Conservation (phyloP, 768 basidiomycete genomes). For the Ephemerocybe angulata region DNA sequence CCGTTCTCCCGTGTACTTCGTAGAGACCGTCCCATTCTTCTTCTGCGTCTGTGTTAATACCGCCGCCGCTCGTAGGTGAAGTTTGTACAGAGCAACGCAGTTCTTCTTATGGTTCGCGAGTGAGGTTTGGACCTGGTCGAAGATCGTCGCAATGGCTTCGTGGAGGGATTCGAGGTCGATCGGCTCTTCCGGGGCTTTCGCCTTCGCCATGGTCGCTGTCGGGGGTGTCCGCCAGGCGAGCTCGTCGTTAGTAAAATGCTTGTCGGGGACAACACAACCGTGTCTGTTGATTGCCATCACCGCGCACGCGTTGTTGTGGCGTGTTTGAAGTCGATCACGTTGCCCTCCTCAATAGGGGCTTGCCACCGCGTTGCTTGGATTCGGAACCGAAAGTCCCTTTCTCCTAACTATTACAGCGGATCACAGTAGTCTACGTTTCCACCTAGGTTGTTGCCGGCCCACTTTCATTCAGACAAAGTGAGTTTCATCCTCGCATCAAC, state of each 20-base stretch:
- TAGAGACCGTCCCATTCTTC: conserved; percentile 26
- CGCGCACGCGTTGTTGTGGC: conserved; percentile 25
- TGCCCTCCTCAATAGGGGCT: not conserved
- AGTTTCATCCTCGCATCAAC: not conserved
- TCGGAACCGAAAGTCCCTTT: not conserved
- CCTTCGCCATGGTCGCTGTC: conserved; percentile 14
- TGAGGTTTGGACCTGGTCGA: conserved; percentile 77
- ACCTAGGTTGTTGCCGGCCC: not conserved
- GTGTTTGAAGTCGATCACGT: conserved; percentile 12
- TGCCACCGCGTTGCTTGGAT: not conserved
- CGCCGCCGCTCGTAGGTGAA: conserved; percentile 64
- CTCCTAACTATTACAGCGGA: not conserved
- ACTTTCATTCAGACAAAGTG: not conserved
- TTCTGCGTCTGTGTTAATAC: conserved; percentile 51
- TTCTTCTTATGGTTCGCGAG: conserved; percentile 93
- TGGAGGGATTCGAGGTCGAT: conserved; percentile 29
- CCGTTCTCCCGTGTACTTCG: conserved; percentile 70
- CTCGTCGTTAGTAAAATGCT: not conserved
- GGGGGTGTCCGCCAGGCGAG: conserved; percentile 21
- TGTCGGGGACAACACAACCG: conserved; percentile 12
- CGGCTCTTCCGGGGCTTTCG: conserved; percentile 8
- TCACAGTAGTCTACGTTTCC: conserved; percentile 1
- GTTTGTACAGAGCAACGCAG: conserved; percentile 78
- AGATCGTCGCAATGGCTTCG: conserved; percentile 41
- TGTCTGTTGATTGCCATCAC: conserved; percentile 14